phyloP scores from a whole-genome alignment of 1,139 yeast species.

The Kodamaea fungicola region DNA sequence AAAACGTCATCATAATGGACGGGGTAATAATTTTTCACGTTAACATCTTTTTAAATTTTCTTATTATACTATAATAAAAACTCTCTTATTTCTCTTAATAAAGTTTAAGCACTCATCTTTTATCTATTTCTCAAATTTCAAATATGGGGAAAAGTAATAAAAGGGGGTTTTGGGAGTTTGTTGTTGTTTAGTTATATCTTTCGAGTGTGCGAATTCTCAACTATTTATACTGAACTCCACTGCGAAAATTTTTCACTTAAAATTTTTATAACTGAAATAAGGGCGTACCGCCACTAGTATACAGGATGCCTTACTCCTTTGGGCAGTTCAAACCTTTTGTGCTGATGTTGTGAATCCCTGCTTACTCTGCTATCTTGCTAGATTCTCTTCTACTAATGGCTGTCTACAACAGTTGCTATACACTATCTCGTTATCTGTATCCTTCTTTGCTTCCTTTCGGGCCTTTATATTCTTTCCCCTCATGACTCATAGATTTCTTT shows the following conservation, averaged over 20 bases:
- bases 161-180: slow-evolving; percentile 4
- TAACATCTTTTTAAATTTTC: slow-evolving; percentile 18
- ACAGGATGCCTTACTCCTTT: too few relatives aligned
- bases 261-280: neutral
- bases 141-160: slow-evolving; percentile 7
- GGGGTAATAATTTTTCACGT: slow-evolving; percentile 21
- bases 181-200: slow-evolving; percentile 7
- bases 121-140: slow-evolving; percentile 8
- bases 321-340: too few relatives aligned
- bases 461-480: too few relatives aligned
- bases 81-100: slow-evolving; percentile 7
- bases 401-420: too few relatives aligned
- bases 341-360: too few relatives aligned
- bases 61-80: slow-evolving; percentile 8
- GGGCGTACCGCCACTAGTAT: too few relatives aligned
- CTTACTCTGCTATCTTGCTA: too few relatives aligned
- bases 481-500: too few relatives aligned
- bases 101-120: slow-evolving; percentile 38
- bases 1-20: slow-evolving; percentile 34
- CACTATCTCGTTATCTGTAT: too few relatives aligned
- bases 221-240: slow-evolving; percentile 6
- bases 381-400: too few relatives aligned
- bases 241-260: slow-evolving; percentile 11
- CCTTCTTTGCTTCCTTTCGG: too few relatives aligned
- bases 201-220: slow-evolving; percentile 6